Base-by-base conservation (phyloP, 2,329 filamentous ascomycete genomes). In the Fusarium kyushuense region DNA sequence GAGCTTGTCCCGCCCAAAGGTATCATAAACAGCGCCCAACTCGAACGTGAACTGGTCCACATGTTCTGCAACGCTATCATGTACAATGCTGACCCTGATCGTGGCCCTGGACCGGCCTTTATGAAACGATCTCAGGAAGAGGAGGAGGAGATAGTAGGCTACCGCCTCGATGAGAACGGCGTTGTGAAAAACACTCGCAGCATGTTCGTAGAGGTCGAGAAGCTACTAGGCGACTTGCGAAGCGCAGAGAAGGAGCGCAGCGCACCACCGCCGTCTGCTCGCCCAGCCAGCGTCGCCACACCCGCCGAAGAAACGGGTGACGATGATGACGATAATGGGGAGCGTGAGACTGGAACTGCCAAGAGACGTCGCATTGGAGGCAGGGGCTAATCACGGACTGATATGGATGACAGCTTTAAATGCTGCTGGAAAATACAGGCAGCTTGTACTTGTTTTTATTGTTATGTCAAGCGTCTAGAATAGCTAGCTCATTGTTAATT, bases 11-110 rank as follows among this genome's bases (percentile, higher is more conserved):
- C 95, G 4, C 95, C 96, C 0, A 92, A 90, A 72, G 93, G 90
- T 21, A 97, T 98, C 72, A 92, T 98, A 78, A 98, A 98, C 78
- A 94, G 92, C 51, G 89, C 91, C 2, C 96, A 98, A 77, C 85
- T 98, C 17, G 95, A 98, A 79, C 93, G 94, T 70, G 95, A 98
- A 77, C 83, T 98, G 13, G 93, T 96, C 72, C 92, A 96, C 73
- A 97, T 98, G 92, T 97, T 98, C 78, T 93, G 94, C 70, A 98
- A 98, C 75, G 95, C 96, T 19, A 92, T 97, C 79, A 98, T 99
- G 96, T 99, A 97, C 83, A 98, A 98, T 73, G 90, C 92, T 0
- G 93, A 97, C 65, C 89, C 91, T 0, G 84, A 92, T 69, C 87
- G 90, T 27, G 91, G 91, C 0, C 88, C 91, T 12, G 90, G 90